phyloP scores from a whole-genome alignment of 176 grass and related monocot species.

The Lolium multiflorum region DNA sequence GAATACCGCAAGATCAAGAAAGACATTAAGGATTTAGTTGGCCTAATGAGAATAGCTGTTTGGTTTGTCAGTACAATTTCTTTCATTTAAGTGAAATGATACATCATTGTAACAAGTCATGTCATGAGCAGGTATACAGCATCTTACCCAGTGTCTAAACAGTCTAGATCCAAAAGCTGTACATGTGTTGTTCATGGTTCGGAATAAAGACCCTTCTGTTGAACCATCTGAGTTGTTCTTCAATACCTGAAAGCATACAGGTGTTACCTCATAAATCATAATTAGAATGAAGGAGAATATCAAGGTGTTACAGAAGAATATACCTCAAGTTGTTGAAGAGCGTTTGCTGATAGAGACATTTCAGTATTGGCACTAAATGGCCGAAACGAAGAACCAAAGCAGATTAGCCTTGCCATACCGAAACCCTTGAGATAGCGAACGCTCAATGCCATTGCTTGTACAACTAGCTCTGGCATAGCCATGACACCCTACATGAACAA shows the following conservation, averaged over 20 bases:
- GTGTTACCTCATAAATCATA: slow-evolving; percentile 31
- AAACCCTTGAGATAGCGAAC: slow-evolving; percentile 77
- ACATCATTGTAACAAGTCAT: slow-evolving; percentile 19
- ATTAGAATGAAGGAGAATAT: slow-evolving; percentile 29
- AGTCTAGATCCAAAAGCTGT: slow-evolving; percentile 90
- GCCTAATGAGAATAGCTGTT: not conserved
- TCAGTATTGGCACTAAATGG: slow-evolving; percentile 68
- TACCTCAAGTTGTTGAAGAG: slow-evolving; percentile 97
- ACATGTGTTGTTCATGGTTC: slow-evolving; percentile 88
- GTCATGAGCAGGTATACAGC: slow-evolving; percentile 4
- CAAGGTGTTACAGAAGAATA: slow-evolving; percentile 15
- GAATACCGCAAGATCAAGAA: slow-evolving; percentile 31
- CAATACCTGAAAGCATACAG: slow-evolving; percentile 73
- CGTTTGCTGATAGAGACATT: slow-evolving; percentile 89
- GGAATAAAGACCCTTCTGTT: slow-evolving; percentile 77
- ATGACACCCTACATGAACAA: slow-evolving; percentile 64
- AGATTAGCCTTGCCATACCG: slow-evolving; percentile 82
- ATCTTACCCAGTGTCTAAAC: slow-evolving; percentile 89
- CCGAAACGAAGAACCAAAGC: slow-evolving; percentile 80
- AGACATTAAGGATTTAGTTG: slow-evolving; percentile 22
- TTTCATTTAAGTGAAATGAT: slow-evolving; percentile 2
- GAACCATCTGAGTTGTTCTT: slow-evolving; percentile 88
- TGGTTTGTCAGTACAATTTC: not conserved
- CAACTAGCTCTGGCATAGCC: slow-evolving; percentile 77
- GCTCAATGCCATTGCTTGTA: slow-evolving; percentile 80